phyloP scores from a whole-genome alignment of 768 basidiomycete genomes.

The Auriscalpium microsporum region DNA sequence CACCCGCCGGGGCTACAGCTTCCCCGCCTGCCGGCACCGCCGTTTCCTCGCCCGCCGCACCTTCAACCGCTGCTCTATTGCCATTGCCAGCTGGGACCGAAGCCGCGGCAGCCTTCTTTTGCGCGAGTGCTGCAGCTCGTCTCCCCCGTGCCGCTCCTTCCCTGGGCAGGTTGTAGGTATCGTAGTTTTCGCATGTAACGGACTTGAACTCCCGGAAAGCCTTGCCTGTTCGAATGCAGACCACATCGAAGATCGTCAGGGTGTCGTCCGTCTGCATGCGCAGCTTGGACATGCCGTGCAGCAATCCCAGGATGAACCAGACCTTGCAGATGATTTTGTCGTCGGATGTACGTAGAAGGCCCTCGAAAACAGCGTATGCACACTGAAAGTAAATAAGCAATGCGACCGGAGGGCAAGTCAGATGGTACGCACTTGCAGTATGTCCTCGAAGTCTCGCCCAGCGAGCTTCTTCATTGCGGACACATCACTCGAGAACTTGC shows the following conservation, averaged over 20 bases:
- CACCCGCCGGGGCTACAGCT: too few relatives aligned
- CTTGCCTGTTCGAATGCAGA: not conserved
- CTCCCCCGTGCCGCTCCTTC: conserved; percentile 22
- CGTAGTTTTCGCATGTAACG: conserved; percentile 18
- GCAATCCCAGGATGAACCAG: conserved; percentile 9
- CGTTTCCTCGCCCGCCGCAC: too few relatives aligned
- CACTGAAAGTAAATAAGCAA: not conserved
- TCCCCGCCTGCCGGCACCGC: too few relatives aligned
- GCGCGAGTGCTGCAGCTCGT: conserved; percentile 1
- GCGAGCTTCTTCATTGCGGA: conserved; percentile 22
- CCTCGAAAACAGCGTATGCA: conserved; percentile 12
- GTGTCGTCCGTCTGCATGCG: conserved; percentile 30
- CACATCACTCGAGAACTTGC: conserved; percentile 15
- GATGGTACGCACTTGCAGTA: conserved; percentile 15
- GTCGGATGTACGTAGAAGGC: conserved; percentile 15
- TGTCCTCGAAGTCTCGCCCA: conserved; percentile 22
- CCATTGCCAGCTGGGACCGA: too few relatives aligned
- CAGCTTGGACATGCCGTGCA: conserved; percentile 22
- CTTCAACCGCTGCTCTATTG: too few relatives aligned
- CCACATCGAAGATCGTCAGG: conserved; percentile 19
- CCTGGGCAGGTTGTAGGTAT: conserved; percentile 28
- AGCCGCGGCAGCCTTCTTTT: not conserved
- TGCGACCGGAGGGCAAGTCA: not conserved
- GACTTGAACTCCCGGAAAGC: conserved; percentile 25
- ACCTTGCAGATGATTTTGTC: conserved; percentile 20